Evolutionary conservation across 2,329 filamentous ascomycete genomes (phyloP), one percentile per base, ranked within the genome.

Genomic region (Tolypocladium nubicola): DNA sequence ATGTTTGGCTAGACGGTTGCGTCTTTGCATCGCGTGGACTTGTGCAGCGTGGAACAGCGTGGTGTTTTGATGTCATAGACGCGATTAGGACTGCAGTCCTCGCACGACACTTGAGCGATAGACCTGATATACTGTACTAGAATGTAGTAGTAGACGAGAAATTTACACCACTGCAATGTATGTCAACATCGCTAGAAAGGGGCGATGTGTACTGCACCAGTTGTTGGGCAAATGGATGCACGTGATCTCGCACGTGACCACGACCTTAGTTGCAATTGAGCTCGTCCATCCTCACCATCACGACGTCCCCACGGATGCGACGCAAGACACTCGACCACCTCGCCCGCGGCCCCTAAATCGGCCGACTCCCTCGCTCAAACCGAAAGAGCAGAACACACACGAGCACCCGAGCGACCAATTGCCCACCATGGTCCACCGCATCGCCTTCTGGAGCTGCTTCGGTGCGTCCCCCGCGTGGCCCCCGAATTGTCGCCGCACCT

Each of bases 361-460:
- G 38, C 61, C 62, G 59, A 63, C 60, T 59, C 57, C 49, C 23
- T 54, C 23, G 37, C 59, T 43, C 56, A 65, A 61, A 45, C 56
- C 21, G 58, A 56, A 58, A 54, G 52, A 60, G 35, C 56, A 52
- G 6, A 35, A 52, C 14, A 60, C 49, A 54, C 37, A 56, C 47
- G 58, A 60, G 63, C 50, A 53, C 55, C 43, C 58, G 55, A 61
- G 64, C 61, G 57, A 61, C 55, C 62, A 65, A 67, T 66, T 66
- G 65, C 63, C 64, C 71, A 78, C 65, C 65, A 85, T 84, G 81
- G 80, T 84, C 62, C 74, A 76, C 75, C 80, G 83, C 70, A 79
- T 91, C 72, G 77, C 90, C 72, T 91, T 93, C 81, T 93, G 89
- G 89, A 81, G 83, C 75, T 88, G 88, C 80, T 96, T 97, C 84